Base-by-base conservation (phyloP, 2,329 filamentous ascomycete genomes). In the Exserohilum turcica region DNA sequence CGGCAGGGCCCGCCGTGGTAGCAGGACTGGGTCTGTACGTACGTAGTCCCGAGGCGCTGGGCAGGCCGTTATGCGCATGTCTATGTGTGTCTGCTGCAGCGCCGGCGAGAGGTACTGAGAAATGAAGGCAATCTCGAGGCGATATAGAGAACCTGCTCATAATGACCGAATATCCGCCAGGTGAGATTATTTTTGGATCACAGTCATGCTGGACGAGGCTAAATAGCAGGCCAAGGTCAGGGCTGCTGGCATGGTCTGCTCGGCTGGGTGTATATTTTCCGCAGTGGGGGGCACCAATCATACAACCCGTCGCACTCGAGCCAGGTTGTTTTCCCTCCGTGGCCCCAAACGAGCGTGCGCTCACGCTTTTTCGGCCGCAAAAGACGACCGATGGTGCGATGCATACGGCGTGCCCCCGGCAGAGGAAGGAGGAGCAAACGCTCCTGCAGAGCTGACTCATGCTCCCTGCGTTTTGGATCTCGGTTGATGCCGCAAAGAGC, bases 111-210 rank as follows among this genome's bases (percentile, higher is more conserved):
- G 61, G 64, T 65, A 65, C 60, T 38, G 56, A 59, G 63, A 71
- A 61, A 70, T 70, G 68, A 72, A 42, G 56, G 60, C 60, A 72
- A 71, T 71, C 64, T 67, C 60, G 48, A 48, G 46, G 54, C 56
- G 57, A 58, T 65, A 65, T 66, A 65, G 60, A 24, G 54, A 24
- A 70, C 70, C 63, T 70, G 60, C 68, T 70, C 47, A 65, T 73
- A 70, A 71, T 64, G 67, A 67, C 65, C 62, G 66, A 63, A 68
- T 53, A 66, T 59, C 68, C 69, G 69, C 61, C 65, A 58, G 64
- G 63, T 50, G 40, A 44, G 46, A 54, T 54, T 54, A 68, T 63
- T 67, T 70, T 69, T 70, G 72, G 71, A 63, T 51, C 62, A 52
- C 54, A 43, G 35, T 40, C 48, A 45, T 44, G 50, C 54, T 54